Conservation (phyloP, 768 basidiomycete species). For the Mycena capillaripes region DNA sequence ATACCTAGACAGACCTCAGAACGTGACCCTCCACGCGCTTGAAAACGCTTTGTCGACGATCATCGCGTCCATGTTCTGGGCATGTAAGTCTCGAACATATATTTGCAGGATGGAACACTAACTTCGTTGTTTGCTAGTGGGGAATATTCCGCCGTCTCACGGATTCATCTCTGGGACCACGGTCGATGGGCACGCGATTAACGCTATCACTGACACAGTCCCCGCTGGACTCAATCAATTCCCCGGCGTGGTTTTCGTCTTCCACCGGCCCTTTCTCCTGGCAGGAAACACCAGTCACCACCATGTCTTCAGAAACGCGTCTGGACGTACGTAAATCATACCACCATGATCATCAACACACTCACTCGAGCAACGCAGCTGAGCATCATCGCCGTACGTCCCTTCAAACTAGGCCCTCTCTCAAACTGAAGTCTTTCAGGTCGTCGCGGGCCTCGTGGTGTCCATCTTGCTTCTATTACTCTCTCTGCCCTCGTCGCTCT, state of each 20-base stretch:
- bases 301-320: background rate
- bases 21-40: background rate
- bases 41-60: background rate
- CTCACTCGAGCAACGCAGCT: background rate
- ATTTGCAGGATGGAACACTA: background rate
- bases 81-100: background rate
- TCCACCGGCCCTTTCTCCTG: background rate
- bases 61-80: constrained; percentile 6
- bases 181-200: too few species aligned
- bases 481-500: background rate
- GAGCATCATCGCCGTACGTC: constrained; percentile 9
- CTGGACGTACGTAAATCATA: background rate
- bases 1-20: background rate
- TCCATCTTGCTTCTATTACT: background rate
- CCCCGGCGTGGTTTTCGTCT: background rate
- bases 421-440: background rate
- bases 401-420: background rate
- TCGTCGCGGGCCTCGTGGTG: background rate
- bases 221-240: background rate
- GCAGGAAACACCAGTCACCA: background rate
- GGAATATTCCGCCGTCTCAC: background rate
- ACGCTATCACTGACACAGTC: background rate
- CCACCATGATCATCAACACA: background rate
- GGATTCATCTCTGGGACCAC: background rate
- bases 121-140: background rate